These are phyloP conservation scores for Mycena galopus DNA, from an alignment of 768 basidiomycete species.

Conservation along the genomic window DNA sequence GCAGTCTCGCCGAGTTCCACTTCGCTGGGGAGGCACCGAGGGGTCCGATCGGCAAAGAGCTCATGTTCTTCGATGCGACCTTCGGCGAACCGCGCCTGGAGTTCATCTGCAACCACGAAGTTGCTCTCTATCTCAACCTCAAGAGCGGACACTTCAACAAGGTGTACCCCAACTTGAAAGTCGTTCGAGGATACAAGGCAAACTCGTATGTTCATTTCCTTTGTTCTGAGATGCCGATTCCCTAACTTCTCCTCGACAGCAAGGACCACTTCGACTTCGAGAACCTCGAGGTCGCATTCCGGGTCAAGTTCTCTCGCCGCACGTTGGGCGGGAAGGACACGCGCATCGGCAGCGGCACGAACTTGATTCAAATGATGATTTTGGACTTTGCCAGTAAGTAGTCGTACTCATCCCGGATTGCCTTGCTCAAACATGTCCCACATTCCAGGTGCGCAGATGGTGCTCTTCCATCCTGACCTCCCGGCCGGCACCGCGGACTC, in stretches of 20 bases:
- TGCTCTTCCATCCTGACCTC: not conserved
- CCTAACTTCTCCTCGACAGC: not conserved
- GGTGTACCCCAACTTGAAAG: constrained; percentile 22
- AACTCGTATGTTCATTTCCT: not conserved
- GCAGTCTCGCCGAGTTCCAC: constrained; percentile 25
- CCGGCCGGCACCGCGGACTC: constrained; percentile 14
- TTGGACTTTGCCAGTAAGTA: constrained; percentile 22
- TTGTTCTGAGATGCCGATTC: not conserved
- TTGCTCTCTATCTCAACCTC: constrained; percentile 34
- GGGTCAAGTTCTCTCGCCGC: constrained; percentile 24
- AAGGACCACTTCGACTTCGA: not conserved
- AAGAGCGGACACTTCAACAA: constrained; percentile 36
- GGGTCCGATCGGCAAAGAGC: not conserved
- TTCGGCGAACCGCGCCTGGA: constrained; percentile 39
- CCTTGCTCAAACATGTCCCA: not conserved
- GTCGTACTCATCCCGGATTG: not conserved
- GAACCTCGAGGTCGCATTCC: constrained; percentile 5
- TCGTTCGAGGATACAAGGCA: not conserved
- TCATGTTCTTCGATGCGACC: constrained; percentile 33
- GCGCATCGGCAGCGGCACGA: constrained; percentile 17
- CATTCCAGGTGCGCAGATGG: constrained; percentile 23
- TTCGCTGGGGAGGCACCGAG: not conserved
- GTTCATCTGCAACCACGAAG: constrained; percentile 32
- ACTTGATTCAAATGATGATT: constrained; percentile 23
- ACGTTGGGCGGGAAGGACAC: constrained; percentile 14